Evolutionary conservation across 192 early-diverging fungal species (phyloP), one percentile per base, ranked within the genome.

Genomic region (Podochytrium sp.): DNA sequence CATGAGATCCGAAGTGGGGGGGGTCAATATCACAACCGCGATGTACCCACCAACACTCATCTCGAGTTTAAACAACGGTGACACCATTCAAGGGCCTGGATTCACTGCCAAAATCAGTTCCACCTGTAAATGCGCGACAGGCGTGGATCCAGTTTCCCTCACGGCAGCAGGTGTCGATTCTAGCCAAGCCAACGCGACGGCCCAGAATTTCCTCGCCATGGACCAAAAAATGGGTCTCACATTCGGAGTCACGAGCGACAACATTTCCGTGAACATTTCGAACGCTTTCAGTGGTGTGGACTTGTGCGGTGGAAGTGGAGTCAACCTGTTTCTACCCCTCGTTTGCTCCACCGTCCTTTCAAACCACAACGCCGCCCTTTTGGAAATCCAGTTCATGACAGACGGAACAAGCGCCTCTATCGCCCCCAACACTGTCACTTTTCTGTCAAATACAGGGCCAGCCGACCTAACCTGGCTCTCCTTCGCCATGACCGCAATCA

Each of bases 321-420:
- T 14, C 29, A 25, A 27, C 35, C 20, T 6, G 18, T 7, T 30
- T 27, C 7, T 65, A 14, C 43, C 43, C 0, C 70, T 43, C 16
- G 42, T 72, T n/a, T 72, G 70, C 53, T 58, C 39, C 33, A 72
- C 56, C n/a, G 38, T 2, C 1, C 40, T 72, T 18, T 25, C 20
- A 5, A 72, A 72, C 35, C 57, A 38, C 20, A 32, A 61, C 14
- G 12, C 14, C 12, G 33, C 42, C 33, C 12, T 58, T 29, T 14
- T 61, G 23, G 39, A 58, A 49, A 60, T 39, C 27, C 4, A 7
- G 12, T 72, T 72, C 41, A 34, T 60, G 32, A 72, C 70, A 5
- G 70, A 72, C 40, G 70, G 70, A 30, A 72, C 70, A 29, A 72
- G 56, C 39, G 70, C 70, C 2, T 72, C 70, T 1, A 72, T 72